Evolutionary conservation across 2,329 filamentous ascomycete genomes (phyloP), one percentile per base, ranked within the genome.

Genomic region (Alternaria brassicicola): DNA sequence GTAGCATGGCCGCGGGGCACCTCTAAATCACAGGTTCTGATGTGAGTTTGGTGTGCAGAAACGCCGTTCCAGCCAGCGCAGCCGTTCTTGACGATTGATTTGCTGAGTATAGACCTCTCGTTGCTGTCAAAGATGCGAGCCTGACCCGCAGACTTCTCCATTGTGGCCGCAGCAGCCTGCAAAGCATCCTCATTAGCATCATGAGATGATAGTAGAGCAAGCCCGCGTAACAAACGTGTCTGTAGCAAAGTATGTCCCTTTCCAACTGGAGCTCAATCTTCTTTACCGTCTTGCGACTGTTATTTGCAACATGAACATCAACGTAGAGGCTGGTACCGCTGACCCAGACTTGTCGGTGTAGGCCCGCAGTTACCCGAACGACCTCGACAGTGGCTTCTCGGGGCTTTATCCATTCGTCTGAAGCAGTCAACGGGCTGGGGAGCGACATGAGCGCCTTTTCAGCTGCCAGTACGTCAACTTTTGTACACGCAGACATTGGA

Each of bases 301-400:
- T 79, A 65, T 85, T 85, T 38, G 75, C 73, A 35, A 85, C 75
- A 54, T 84, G 81, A 3, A 85, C 76, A 61, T 86, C 83, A 15
- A 84, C 80, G 59, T 85, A 85, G 31, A 85, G 81, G 62, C 77
- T 82, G 21, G 82, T 82, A 15, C 83, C 84, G 62, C 82, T 85
- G 52, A 86, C 82, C 84, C 84, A 86, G 26, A 84, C 84, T 69
- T 85, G 83, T n/a, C 84, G 79, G 67, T 85, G 83, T 8, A 85
- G 66, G 6, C 83, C 83, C 26, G 83, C 83, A 19, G 83, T 85
- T 17, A 85, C 68, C 52, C 76, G 78, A 23, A 85, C 70, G 9
- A 76, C 78, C 57, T 85, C 82, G 1, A 79, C 57, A 1, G 72
- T 72, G 26, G 69, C 71, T 38, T 79, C 75, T 26, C 77, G 76